Conservation (phyloP, 345 rosid species). For the Rhizophora mangle region DNA sequence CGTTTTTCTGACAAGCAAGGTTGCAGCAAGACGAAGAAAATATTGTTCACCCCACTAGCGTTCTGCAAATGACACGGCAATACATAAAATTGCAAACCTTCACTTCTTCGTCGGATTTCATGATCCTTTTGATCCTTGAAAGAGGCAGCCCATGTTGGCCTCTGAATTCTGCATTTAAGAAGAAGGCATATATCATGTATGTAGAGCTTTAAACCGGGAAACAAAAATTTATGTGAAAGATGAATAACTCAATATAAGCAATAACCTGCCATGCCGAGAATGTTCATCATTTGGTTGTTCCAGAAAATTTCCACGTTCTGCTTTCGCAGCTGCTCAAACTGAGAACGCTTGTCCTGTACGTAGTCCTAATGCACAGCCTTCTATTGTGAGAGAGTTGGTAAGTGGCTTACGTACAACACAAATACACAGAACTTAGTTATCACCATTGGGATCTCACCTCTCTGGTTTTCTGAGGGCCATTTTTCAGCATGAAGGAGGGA, state of each 20-base stretch:
- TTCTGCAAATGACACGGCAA: constrained; percentile 17
- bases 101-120: constrained; percentile 35
- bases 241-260: background rate
- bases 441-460: constrained; percentile 13
- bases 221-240: too few relatives aligned
- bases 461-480: background rate
- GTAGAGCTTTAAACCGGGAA: background rate
- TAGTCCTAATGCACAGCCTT: background rate
- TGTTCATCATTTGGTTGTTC: constrained; percentile 23
- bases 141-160: constrained; percentile 24
- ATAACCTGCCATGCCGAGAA: constrained; percentile 21
- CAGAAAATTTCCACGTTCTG: constrained; percentile 23
- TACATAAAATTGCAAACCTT: constrained; percentile 22
- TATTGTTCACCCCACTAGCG: constrained; percentile 14
- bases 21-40: too few relatives aligned
- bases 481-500: background rate
- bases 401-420: background rate
- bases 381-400: background rate
- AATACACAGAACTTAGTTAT: background rate
- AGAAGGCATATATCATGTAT: background rate
- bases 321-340: background rate
- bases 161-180: constrained; percentile 21
- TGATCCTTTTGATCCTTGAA: constrained; percentile 40
- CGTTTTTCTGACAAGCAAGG: too few relatives aligned
- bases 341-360: background rate